These are phyloP conservation scores for Aspergillus tubingensis DNA, from an alignment of 2,329 filamentous ascomycete genomes.

Conservation along the genomic window DNA sequence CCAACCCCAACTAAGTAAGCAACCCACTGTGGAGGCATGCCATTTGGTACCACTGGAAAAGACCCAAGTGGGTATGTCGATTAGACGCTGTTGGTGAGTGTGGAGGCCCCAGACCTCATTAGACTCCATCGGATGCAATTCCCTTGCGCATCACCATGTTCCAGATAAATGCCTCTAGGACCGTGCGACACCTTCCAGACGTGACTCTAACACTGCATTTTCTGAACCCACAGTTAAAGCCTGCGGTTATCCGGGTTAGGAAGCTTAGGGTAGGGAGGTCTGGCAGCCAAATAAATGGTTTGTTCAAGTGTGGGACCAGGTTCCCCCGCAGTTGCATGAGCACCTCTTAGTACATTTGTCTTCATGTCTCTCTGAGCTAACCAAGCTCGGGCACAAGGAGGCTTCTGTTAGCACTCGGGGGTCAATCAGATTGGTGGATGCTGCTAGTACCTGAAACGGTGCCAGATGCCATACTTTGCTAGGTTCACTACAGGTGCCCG, in stretches of 20 bases:
- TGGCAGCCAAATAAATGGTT: neutral
- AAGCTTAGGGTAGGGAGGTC: neutral
- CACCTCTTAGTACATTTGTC: neutral
- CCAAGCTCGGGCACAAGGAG: too few species aligned
- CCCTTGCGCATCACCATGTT: neutral
- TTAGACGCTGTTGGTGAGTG: neutral
- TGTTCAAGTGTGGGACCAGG: neutral
- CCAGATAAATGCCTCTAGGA: neutral
- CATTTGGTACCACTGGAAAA: conserved; percentile 19
- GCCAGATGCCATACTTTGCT: neutral
- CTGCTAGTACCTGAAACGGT: neutral
- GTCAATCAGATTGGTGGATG: neutral
- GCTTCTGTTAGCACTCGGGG: too few species aligned
- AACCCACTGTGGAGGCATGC: conserved; percentile 14
- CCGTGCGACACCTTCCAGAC: neutral
- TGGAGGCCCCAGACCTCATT: neutral
- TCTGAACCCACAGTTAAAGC: neutral
- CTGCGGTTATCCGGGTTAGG: neutral
- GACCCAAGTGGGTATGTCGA: conserved; percentile 8
- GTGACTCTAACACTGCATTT: neutral
- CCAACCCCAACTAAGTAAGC: neutral
- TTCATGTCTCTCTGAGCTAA: neutral
- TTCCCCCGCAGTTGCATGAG: neutral
- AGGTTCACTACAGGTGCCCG: neutral
- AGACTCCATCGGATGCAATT: neutral